Conservation (phyloP, 2,329 filamentous ascomycete genomes). For the Neonectria ditissima region DNA sequence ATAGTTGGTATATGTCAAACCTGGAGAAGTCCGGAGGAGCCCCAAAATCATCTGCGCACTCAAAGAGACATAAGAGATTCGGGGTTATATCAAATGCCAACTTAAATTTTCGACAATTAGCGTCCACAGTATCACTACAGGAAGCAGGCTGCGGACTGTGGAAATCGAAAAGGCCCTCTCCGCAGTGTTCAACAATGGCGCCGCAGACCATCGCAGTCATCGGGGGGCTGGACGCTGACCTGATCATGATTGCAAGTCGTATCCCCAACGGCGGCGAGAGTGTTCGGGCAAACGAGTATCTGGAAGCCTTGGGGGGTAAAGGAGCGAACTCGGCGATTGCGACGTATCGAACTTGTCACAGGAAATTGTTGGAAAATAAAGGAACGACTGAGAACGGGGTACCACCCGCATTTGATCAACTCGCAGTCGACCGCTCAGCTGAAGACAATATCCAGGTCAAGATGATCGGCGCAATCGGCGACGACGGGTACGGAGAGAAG, state of each 20-base stretch:
- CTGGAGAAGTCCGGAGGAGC: no score
- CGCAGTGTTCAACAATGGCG: not conserved
- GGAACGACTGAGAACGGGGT: not conserved
- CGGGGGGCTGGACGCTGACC: not conserved
- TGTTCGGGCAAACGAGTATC: not conserved
- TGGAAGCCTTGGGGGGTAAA: not conserved
- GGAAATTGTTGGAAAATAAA: not conserved
- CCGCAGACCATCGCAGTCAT: not conserved
- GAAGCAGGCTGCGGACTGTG: not conserved
- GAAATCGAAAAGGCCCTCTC: not conserved
- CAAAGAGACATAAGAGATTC: no score
- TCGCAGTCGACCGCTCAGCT: not conserved
- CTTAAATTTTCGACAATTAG: no score
- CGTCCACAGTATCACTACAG: not conserved
- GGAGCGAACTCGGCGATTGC: not conserved
- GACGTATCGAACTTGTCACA: conserved; percentile 3
- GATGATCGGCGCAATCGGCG: not conserved
- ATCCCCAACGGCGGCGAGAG: conserved; percentile 8
- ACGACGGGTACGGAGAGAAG: not conserved
- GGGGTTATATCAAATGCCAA: no score
- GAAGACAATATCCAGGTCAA: not conserved
- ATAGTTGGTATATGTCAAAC: no score
- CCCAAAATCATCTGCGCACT: no score
- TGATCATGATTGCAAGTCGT: conserved; percentile 12
- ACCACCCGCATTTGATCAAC: not conserved